Conservation (phyloP, 176 grass and related monocot species). For the Triticum dicoccoides region DNA sequence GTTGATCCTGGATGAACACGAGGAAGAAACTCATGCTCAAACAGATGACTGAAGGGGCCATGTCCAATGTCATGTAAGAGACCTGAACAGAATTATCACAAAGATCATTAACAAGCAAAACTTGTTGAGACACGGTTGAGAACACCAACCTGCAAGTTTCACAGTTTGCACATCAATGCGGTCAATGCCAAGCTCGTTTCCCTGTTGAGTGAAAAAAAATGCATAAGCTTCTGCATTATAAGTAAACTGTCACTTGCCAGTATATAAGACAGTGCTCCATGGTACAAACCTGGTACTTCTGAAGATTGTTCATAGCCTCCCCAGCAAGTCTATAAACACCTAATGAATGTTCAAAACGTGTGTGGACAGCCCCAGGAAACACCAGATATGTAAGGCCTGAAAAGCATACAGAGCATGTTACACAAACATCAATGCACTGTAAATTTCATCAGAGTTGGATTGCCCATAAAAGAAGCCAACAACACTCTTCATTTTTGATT, state of each 20-base stretch:
- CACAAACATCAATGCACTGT: not conserved
- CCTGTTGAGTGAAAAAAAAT: constrained; percentile 42
- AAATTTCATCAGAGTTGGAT: not conserved
- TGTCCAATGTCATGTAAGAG: constrained; percentile 95
- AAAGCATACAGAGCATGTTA: constrained; percentile 20
- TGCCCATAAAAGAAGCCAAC: not conserved
- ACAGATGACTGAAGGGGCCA: constrained; percentile 94
- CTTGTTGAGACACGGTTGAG: not conserved
- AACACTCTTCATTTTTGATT: not conserved
- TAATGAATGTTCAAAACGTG: constrained; percentile 89
- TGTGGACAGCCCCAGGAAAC: constrained; percentile 88
- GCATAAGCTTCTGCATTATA: not conserved
- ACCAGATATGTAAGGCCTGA: constrained; percentile 91
- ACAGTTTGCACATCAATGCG: constrained; percentile 71
- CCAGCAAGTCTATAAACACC: constrained; percentile 81
- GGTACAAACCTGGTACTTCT: constrained; percentile 57
- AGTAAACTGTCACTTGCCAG: not conserved
- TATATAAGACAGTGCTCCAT: constrained; percentile 9
- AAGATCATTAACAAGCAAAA: constrained; percentile 15
- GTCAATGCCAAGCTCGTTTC: constrained; percentile 73
- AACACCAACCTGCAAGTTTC: constrained; percentile 75
- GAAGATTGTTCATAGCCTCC: constrained; percentile 57
- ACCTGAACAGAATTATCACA: constrained; percentile 41
- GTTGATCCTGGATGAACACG: constrained; percentile 56
- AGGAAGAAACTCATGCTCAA: constrained; percentile 94